Evolutionary conservation across 306 rosid genomes (phyloP).

Genomic region (Citrullus colocynthis): DNA sequence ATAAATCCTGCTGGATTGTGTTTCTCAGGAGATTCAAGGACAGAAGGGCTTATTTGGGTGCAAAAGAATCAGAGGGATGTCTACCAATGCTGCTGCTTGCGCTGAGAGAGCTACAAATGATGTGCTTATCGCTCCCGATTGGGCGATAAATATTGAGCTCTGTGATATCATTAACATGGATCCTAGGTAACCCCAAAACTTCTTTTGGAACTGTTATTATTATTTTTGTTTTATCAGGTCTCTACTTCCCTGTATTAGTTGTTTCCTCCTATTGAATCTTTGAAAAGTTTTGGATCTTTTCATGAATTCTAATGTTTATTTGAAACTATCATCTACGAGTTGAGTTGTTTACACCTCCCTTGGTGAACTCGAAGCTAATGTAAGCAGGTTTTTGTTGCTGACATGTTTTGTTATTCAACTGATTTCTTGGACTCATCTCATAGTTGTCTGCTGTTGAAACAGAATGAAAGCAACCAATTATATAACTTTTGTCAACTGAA

Average conservation of each 20-base stretch:
- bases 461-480: neutral
- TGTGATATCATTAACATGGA: constrained; percentile 79
- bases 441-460: neutral
- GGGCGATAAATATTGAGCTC: constrained; percentile 87
- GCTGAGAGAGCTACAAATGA: constrained; percentile 98
- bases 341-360: neutral
- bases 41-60: neutral
- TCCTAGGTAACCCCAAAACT: constrained; percentile 37
- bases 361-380: neutral
- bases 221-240: neutral
- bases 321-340: neutral
- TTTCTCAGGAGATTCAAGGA: neutral
- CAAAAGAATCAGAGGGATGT: constrained; percentile 23
- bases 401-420: neutral
- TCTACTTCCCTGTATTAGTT: neutral
- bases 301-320: neutral
- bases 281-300: neutral
- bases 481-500: neutral
- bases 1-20: neutral
- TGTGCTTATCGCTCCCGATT: constrained; percentile 81
- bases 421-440: neutral
- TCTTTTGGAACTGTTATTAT: neutral
- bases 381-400: neutral
- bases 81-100: constrained; percentile 64
- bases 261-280: neutral